Base-by-base conservation (phyloP, 345 rosid species). In the Clarkia xantiana region DNA sequence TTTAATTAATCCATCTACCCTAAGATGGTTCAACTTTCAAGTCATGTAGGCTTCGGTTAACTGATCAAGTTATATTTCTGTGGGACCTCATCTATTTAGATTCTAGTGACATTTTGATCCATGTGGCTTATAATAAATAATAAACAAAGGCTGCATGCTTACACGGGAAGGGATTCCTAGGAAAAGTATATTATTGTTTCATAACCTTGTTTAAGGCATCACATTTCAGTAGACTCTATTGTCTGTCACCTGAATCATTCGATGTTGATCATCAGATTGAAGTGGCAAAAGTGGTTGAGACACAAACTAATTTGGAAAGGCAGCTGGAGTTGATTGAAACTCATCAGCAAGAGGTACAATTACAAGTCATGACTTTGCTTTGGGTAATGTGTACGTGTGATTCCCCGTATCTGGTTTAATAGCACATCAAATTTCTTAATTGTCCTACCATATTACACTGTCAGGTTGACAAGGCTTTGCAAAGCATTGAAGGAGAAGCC, bases 251-350 rank as follows among this genome's bases (percentile, higher is more conserved):
- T 29, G 36, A 29, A 29, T 29, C 36, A 29, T 29, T 29, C 36
- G 4, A 29, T 29, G 36, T 29, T 29, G 36, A 29, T 29, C 36
- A 29, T 29, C 73, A 91, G 96, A 82, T 78, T 76, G 96, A 91
- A 76, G 94, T 86, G 62, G 96, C 94, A 52, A 86, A 86, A 78
- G 98, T 86, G 69, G 98, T 87, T 47, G 94, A 91, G 71, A 82
- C 84, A 2, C 96, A 91, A 74, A 65, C 78, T 49, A 70, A 75
- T 54, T 59, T 91, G 72, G 98, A 91, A 51, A 69, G 89, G 46
- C 90, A 79, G 64, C 67, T 91, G 66, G 98, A 86, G 69, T 76
- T 91, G 62, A 84, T 87, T 50, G 95, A 91, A 69, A 91, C 98
- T 64, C 98, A 91, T 68, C 98, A 86, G 53, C 82, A 76, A 58